Evolutionary conservation across 331 rosid genomes (phyloP), one percentile per base, ranked within the genome.

Genomic region (Telfairia occidentalis): DNA sequence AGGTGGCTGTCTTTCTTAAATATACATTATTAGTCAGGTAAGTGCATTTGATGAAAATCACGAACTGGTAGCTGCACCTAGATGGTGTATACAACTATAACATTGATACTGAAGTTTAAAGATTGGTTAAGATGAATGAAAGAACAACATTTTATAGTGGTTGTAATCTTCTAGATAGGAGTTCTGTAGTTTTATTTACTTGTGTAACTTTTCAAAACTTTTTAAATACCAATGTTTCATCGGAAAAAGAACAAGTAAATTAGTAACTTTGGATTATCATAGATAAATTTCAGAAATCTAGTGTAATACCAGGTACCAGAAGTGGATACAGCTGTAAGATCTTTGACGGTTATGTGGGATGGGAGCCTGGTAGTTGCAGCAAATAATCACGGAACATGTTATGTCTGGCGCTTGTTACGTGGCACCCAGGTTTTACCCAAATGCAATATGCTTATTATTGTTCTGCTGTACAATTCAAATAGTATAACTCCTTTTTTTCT

Each of bases 311-410:
- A 95, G 99, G 99, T 95, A 70, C 99, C 99, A 53, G 99, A 95
- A 85, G 99, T 90, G 76, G 99, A 95, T 78, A 95, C 97, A 0
- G 99, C 97, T 43, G 99, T 95, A 59, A 96, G 99, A 81, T 95
- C 97, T 30, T 81, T 92, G 71, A 95, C 99, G 37, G 96, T 95
- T 46, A 95, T 95, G 99, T 92, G 99, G 99, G 99, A 95, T 81
- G 99, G 99, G 38, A 95, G 97, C 86, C 77, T 95, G 89, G 99
- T 95, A 65, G 99, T 95, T 80, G 97, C 99, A 48, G 99, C 97
- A 83, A 95, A 95, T 89, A 95, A 95, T 85, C 85, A 89, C n/a
- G 97, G 99, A 79, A 95, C 97, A 5, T 95, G 99, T 79, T 95
- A 90, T 58, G 99, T 95, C 82, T 95, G 99, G 99, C 97, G 97